phyloP scores from a whole-genome alignment of 768 basidiomycete genomes.

The Podaxis rugospora region DNA sequence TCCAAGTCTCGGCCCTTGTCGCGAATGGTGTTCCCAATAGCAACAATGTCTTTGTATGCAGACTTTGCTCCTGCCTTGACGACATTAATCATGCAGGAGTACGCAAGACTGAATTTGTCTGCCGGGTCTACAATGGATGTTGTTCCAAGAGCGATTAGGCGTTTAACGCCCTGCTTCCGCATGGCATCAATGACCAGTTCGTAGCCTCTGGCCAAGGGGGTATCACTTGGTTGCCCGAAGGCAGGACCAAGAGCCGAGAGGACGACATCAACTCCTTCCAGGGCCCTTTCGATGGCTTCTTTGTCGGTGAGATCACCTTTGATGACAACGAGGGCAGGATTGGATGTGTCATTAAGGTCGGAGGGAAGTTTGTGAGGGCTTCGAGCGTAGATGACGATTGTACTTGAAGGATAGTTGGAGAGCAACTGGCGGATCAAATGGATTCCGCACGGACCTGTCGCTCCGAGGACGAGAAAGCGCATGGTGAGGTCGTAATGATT shows the following conservation, averaged over 20 bases:
- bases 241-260: conserved; percentile 64
- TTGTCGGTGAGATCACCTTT: conserved; percentile 54
- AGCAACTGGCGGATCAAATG: conserved; percentile 55
- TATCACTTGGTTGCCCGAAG: conserved; percentile 38
- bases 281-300: conserved; percentile 43
- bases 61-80: conserved; percentile 39
- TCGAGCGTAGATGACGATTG: conserved; percentile 59
- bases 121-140: conserved; percentile 56
- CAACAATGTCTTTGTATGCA: conserved; percentile 69
- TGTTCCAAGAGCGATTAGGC: conserved; percentile 66
- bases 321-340: conserved; percentile 37
- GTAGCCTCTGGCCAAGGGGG: conserved; percentile 63
- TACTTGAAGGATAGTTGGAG: conserved; percentile 28
- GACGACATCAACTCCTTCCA: conserved; percentile 57
- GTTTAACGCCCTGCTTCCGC: conserved; percentile 45
- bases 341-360: conserved; percentile 37
- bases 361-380: conserved; percentile 59
- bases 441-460: conserved; percentile 58
- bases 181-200: conserved; percentile 50
- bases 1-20: conserved; percentile 44
- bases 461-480: conserved; percentile 66
- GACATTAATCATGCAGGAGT: conserved; percentile 37
- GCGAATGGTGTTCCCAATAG: conserved; percentile 53
- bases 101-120: conserved; percentile 51
- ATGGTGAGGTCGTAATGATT: conserved; percentile 5